Evolutionary conservation across 139 green algal species (phyloP).

Genomic region (Picochlorum sp.): DNA sequence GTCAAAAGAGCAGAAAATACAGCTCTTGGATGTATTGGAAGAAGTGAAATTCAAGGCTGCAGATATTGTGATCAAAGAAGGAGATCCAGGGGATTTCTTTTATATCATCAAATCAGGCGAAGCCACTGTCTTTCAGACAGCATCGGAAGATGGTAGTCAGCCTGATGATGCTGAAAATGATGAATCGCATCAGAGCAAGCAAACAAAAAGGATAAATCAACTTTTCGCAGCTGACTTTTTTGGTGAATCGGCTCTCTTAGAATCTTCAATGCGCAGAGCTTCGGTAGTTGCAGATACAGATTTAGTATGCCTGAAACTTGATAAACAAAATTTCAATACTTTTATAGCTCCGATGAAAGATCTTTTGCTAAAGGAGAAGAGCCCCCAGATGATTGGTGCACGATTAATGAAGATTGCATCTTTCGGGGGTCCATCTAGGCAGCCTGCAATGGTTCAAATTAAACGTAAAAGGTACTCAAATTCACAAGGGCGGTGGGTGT

Average conservation of each 20-base stretch:
- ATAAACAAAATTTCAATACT: slow-evolving; percentile 66
- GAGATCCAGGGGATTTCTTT: slow-evolving; percentile 74
- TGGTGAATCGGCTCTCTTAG: slow-evolving; percentile 76
- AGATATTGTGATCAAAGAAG: slow-evolving; percentile 43
- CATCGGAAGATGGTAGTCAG: not conserved
- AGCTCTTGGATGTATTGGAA: slow-evolving; percentile 69
- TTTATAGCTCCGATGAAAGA: slow-evolving; percentile 77
- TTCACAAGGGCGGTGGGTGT: slow-evolving; percentile 23
- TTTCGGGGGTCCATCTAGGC: slow-evolving; percentile 33
- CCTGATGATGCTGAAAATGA: not conserved
- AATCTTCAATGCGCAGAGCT: slow-evolving; percentile 45
- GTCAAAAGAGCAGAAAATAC: slow-evolving; percentile 63
- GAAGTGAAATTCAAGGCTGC: slow-evolving; percentile 32
- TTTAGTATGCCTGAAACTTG: slow-evolving; percentile 65
- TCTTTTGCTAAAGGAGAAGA: slow-evolving; percentile 79
- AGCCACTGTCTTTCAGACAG: slow-evolving; percentile 63
- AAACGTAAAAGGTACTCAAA: slow-evolving; percentile 43
- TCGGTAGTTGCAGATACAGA: slow-evolving; percentile 67
- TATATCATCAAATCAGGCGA: slow-evolving; percentile 93
- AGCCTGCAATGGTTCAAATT: slow-evolving; percentile 66
- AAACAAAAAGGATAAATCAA: slow-evolving; percentile 60
- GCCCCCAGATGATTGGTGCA: slow-evolving; percentile 57
- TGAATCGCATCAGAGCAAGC: not conserved
- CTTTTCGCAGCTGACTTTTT: slow-evolving; percentile 90
- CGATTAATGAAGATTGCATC: slow-evolving; percentile 59